These are phyloP conservation scores for Chlorociboria aeruginascens DNA, from an alignment of 495 filamentous ascomycete species.

Conservation along the genomic window DNA sequence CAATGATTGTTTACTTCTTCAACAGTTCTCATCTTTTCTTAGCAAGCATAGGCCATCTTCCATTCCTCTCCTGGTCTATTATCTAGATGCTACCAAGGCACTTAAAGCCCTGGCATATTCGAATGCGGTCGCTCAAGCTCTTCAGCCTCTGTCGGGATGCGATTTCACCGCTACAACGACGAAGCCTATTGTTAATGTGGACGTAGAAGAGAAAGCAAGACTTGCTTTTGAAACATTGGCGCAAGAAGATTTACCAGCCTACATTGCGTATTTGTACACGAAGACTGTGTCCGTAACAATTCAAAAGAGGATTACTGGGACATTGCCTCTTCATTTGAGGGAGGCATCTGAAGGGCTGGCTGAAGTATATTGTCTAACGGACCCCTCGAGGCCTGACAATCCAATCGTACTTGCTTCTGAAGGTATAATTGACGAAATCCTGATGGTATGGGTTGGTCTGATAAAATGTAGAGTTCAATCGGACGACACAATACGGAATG, in stretches of 20 bases:
- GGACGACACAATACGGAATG: conserved; percentile 49
- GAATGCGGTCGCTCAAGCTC: conserved; percentile 45
- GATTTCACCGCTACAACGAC: conserved; percentile 32
- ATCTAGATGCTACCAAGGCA: conserved; percentile 55
- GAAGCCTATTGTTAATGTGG: conserved; percentile 34
- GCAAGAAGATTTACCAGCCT: conserved; percentile 57
- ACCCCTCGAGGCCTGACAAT: conserved; percentile 61
- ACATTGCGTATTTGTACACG: conserved; percentile 50
- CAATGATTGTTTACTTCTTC: conserved; percentile 45
- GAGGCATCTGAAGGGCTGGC: conserved; percentile 58
- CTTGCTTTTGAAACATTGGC: conserved; percentile 48
- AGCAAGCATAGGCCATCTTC: conserved; percentile 48
- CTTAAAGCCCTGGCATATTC: conserved; percentile 60
- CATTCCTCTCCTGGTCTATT: conserved; percentile 54
- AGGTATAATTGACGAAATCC: conserved; percentile 33
- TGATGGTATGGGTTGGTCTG: neutral
- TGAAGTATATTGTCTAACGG: conserved; percentile 67
- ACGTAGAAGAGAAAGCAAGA: conserved; percentile 45
- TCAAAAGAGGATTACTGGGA: conserved; percentile 42
- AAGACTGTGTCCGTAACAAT: conserved; percentile 45
- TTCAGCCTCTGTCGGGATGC: conserved; percentile 34
- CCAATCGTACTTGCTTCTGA: conserved; percentile 71
- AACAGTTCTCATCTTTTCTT: conserved; percentile 53
- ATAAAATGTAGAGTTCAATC: conserved; percentile 38
- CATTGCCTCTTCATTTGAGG: conserved; percentile 36